Conservation (phyloP, 306 rosid genomes). For the Ammopiptanthus mongolicus region DNA sequence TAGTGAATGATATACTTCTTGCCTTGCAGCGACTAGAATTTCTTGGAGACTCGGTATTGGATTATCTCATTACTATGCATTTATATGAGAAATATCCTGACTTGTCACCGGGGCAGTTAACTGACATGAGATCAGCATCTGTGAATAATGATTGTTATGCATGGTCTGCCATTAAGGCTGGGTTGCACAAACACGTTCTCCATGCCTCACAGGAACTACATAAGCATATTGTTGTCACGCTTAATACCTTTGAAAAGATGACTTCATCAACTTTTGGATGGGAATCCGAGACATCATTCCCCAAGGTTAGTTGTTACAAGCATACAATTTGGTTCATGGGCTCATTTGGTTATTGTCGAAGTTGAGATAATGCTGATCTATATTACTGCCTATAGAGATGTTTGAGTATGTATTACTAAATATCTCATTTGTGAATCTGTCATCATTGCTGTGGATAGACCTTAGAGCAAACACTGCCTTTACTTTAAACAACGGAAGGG, state of each 20-base stretch:
- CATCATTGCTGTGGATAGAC: neutral
- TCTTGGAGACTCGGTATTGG: constrained; percentile 72
- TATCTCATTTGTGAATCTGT: no score
- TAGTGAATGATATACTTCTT: constrained; percentile 14
- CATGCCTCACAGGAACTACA: constrained; percentile 51
- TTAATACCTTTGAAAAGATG: constrained; percentile 22
- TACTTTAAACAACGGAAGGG: no score
- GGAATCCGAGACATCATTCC: constrained; percentile 54
- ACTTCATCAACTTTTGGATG: constrained; percentile 59
- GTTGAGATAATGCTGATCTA: neutral
- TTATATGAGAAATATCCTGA: constrained; percentile 55
- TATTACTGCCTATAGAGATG: neutral
- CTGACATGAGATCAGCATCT: constrained; percentile 76
- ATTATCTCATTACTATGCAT: constrained; percentile 59
- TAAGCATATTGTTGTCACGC: constrained; percentile 36
- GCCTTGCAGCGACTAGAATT: constrained; percentile 69
- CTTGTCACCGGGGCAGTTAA: constrained; percentile 61
- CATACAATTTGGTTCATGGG: neutral
- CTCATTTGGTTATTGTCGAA: neutral
- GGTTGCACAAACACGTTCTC: constrained; percentile 60
- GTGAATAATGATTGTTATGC: constrained; percentile 82
- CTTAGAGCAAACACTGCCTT: neutral
- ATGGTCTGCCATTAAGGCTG: constrained; percentile 50
- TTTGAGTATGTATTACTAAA: neutral
- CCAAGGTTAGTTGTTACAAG: constrained; percentile 55